phyloP scores from a whole-genome alignment of 352 stramenopile genomes.

The Globisporangium okanoganense region DNA sequence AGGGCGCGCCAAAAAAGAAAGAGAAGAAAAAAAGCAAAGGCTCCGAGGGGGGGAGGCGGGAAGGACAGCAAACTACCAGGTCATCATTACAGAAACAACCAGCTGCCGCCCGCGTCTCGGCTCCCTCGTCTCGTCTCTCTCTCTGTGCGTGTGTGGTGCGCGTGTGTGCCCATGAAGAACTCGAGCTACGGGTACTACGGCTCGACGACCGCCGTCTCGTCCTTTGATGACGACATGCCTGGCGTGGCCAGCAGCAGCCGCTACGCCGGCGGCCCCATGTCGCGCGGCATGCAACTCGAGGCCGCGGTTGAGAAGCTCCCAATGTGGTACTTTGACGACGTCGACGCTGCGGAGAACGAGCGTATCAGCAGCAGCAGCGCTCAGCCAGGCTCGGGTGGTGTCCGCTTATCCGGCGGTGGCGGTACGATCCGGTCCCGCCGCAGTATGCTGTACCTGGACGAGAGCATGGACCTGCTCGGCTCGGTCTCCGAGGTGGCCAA shows the following conservation, averaged over 20 bases:
- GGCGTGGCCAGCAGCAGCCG: no score
- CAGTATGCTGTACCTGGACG: slow-evolving; percentile 13
- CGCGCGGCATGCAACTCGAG: slow-evolving; percentile 62
- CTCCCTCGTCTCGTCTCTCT: not conserved
- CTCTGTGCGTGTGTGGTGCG: not conserved
- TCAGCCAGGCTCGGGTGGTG: no score
- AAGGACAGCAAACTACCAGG: not conserved
- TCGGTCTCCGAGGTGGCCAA: slow-evolving; percentile 11
- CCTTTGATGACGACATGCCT: slow-evolving; percentile 13
- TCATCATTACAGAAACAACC: slow-evolving; percentile 16
- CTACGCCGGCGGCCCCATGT: slow-evolving; percentile 22
- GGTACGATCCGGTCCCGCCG: slow-evolving; percentile 15
- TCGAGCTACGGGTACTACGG: slow-evolving; percentile 18
- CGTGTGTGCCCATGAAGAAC: slow-evolving; percentile 16
- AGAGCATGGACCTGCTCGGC: slow-evolving; percentile 17
- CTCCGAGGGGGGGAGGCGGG: not conserved
- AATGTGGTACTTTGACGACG: slow-evolving; percentile 57
- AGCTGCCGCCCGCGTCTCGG: slow-evolving; percentile 1
- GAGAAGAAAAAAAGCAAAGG: not conserved
- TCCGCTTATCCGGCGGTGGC: no score
- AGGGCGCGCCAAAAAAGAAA: not conserved
- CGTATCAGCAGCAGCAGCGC: no score
- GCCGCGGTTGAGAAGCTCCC: slow-evolving; percentile 62
- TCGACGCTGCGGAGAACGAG: slow-evolving; percentile 15
- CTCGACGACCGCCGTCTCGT: slow-evolving; percentile 14